Base-by-base conservation (phyloP, 2,329 filamentous ascomycete species). In the Amylocarpus encephaloides region DNA sequence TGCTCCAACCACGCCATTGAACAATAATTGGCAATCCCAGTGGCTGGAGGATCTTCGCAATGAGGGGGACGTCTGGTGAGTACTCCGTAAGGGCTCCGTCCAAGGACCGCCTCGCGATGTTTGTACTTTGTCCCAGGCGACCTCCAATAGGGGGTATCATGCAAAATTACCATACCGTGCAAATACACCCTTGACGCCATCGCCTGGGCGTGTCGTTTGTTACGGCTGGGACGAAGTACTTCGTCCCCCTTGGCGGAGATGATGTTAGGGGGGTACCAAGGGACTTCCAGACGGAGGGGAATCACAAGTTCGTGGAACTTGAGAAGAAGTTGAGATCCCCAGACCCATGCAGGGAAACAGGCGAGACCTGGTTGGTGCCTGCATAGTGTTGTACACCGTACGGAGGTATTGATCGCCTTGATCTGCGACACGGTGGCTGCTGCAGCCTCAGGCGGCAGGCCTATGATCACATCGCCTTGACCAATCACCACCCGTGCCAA, bases 331-430 rank as follows among this genome's bases (percentile, higher is more conserved):
- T 11, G 36, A 33, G 15, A 34, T 32, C 7, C 16, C 29, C 30
- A 6, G 29, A 36, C 6, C 12, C 22, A 19, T 32, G 13, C 26
- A 26, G 15, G 35, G 34, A 32, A n/a, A 5, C 29, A 39, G 32
- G 7, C 16, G 15, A 42, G 29, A 36, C 51, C 38, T 45, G 26
- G 40, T 46, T 42, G 39, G 51, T 53, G 48, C 51, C 51, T 53
- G 51, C 48, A 53, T 53, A n/a, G n/a, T n/a, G n/a, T n/a, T n/a
- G n/a, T n/a, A n/a, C n/a, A n/a, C n/a, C n/a, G n/a, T n/a, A n/a
- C n/a, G n/a, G n/a, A n/a, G n/a, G n/a, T n/a, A n/a, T 19, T 42
- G 51, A 53, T 53, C 51, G 43, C 12, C 51, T 43, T 43, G 47
- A 53, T 53, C 51, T 53, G 51, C 51, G 39, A 44, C 39, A 30